Conservation (phyloP, 441 rosid genomes). For the Pelargonium cotyledonis region DNA sequence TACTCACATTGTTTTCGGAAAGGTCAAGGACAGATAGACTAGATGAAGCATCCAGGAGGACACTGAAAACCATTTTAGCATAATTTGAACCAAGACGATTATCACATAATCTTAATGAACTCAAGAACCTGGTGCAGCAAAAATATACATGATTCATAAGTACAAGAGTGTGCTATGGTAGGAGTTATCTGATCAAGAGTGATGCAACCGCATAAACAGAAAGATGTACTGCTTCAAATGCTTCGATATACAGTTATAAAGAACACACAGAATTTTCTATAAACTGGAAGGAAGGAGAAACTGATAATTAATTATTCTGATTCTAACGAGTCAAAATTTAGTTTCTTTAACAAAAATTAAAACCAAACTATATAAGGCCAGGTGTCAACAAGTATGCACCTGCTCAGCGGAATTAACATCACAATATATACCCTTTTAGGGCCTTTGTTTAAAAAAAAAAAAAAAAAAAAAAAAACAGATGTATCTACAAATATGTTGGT, state of each 20-base stretch:
- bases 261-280: background rate
- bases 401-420: background rate
- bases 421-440: too few relatives aligned
- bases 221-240: background rate
- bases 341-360: background rate
- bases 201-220: slow-evolving; percentile 2
- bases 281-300: background rate
- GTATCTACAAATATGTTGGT: background rate
- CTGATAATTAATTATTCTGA: background rate
- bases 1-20: slow-evolving; percentile 72
- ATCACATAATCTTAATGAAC: slow-evolving; percentile 51
- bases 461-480: too few relatives aligned
- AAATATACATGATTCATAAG: slow-evolving; percentile 5
- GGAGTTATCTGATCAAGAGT: background rate
- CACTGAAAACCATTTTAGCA: slow-evolving; percentile 41
- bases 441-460: too few relatives aligned
- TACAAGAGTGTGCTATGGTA: slow-evolving; percentile 1
- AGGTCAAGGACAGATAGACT: slow-evolving; percentile 55
- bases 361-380: background rate
- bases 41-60: slow-evolving; percentile 56
- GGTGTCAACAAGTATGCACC: background rate
- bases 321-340: background rate
- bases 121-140: slow-evolving; percentile 51
- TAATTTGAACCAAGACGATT: slow-evolving; percentile 39
- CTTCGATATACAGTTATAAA: background rate